phyloP scores from a whole-genome alignment of 441 rosid species.

The Erodium moschatum region DNA sequence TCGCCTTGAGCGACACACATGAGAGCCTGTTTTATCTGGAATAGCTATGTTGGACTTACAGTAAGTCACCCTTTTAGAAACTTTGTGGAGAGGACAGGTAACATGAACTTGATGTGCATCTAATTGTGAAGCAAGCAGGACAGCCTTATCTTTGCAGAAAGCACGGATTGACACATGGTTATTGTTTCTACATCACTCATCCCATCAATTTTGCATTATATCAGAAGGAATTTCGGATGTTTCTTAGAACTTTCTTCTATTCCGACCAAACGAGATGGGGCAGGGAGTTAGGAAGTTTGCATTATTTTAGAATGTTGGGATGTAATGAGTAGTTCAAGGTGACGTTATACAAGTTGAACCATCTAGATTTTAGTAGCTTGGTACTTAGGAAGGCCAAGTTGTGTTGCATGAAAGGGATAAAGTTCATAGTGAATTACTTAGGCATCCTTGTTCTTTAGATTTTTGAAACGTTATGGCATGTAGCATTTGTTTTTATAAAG shows the following conservation, averaged over 20 bases:
- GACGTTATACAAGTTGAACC: neutral
- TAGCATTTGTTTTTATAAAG: neutral
- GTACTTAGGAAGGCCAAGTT: neutral
- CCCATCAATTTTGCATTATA: neutral
- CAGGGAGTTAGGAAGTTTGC: neutral
- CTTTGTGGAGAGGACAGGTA: neutral
- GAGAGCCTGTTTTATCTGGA: neutral
- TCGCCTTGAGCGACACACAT: neutral
- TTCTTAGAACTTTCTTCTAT: neutral
- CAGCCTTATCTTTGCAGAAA: neutral
- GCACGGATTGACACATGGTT: neutral
- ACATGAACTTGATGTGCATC: neutral
- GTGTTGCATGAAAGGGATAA: neutral
- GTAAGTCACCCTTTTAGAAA: neutral
- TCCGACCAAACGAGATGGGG: neutral
- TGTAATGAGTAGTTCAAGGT: neutral
- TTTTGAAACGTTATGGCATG: neutral
- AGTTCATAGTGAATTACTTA: neutral
- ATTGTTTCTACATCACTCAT: neutral
- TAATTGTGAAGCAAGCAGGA: neutral
- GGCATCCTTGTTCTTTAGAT: neutral
- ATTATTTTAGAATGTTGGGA: neutral
- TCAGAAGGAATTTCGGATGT: neutral
- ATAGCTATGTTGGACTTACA: neutral
- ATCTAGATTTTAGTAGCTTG: neutral